Evolutionary conservation across 164 flowering plant species (phyloP).

Genomic region (Malania oleifera): DNA sequence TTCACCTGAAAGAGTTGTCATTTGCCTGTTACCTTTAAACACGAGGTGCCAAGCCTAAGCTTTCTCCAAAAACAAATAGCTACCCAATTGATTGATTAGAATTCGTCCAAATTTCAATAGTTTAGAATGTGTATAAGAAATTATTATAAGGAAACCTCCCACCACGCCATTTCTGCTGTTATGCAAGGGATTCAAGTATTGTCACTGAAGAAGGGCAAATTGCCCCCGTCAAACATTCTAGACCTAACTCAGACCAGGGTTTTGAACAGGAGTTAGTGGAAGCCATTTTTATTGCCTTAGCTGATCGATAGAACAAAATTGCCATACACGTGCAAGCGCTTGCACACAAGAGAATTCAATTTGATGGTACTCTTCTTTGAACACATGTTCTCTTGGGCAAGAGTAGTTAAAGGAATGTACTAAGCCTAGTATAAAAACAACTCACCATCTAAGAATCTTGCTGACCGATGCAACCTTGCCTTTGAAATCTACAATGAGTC

Average conservation of each 20-base stretch:
- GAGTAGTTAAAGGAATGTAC: background rate
- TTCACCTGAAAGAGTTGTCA: background rate
- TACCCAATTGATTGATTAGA: too few relatives aligned
- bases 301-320: too few relatives aligned
- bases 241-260: too few relatives aligned
- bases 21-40: background rate
- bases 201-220: background rate
- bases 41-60: too few relatives aligned
- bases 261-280: too few relatives aligned
- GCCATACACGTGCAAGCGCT: too few relatives aligned
- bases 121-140: too few relatives aligned
- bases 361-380: background rate
- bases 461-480: constrained; percentile 43
- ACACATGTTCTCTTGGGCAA: background rate
- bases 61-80: background rate
- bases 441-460: constrained; percentile 74
- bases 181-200: too few relatives aligned
- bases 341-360: background rate
- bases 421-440: background rate
- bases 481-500: constrained; percentile 42
- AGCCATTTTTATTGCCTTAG: too few relatives aligned
- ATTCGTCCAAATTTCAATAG: too few relatives aligned
- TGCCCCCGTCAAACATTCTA: background rate
- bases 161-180: too few relatives aligned
- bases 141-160: too few relatives aligned